These are phyloP conservation scores for Potentilla sterilis DNA, from an alignment of 306 rosid species.

Conservation along the genomic window DNA sequence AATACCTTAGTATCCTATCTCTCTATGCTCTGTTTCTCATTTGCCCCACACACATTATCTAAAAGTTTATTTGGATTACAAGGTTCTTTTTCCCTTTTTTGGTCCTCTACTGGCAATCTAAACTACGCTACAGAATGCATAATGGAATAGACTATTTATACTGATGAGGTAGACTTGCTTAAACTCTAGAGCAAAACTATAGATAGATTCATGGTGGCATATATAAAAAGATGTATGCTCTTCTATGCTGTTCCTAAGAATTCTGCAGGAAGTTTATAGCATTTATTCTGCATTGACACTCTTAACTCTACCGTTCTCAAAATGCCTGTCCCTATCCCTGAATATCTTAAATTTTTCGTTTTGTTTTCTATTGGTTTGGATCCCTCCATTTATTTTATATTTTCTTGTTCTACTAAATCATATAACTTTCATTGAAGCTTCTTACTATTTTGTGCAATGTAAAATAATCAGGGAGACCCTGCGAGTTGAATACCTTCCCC, in stretches of 20 bases:
- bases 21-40: background rate
- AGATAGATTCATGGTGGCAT: background rate
- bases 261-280: too few relatives aligned
- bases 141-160: background rate
- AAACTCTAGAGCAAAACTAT: background rate
- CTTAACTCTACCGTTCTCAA: too few relatives aligned
- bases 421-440: conserved; percentile 13
- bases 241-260: too few relatives aligned
- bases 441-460: conserved; percentile 20
- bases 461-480: conserved; percentile 63
- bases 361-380: background rate
- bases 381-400: background rate
- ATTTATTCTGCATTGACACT: too few relatives aligned
- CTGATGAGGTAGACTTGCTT: background rate
- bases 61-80: background rate
- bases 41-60: background rate
- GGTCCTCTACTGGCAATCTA: background rate
- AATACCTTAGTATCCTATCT: background rate
- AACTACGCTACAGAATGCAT: background rate
- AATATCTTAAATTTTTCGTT: too few relatives aligned
- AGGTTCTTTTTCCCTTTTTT: background rate
- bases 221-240: too few relatives aligned
- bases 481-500: conserved; percentile 71
- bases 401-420: background rate
- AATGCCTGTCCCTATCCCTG: too few relatives aligned